A percentile compares a stretch with the other conserved stretches of the same genome.
Evolutionary conservation across 495 filamentous ascomycete genomes (phyloP).

Genomic region (Bacidia gigantensis): DNA sequence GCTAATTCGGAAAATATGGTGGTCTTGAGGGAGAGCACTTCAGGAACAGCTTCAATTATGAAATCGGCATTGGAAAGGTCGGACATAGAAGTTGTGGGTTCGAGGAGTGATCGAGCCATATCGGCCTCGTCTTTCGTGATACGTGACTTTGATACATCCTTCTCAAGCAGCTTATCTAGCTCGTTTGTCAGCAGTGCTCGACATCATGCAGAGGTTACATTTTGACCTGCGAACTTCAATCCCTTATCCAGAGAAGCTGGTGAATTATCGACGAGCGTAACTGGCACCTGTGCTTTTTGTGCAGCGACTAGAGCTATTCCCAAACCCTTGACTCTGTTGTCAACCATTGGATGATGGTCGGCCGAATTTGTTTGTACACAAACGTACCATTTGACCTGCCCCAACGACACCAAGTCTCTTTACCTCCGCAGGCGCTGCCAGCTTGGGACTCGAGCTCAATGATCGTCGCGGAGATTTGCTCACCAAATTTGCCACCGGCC

Average conservation of each 20-base stretch:
- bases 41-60: slow-evolving; percentile 93
- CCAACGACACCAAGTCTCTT: slow-evolving; percentile 87
- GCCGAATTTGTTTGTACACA: slow-evolving; percentile 10
- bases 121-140: slow-evolving; percentile 69
- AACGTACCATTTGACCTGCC: slow-evolving; percentile 84
- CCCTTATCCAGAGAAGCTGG: slow-evolving; percentile 85
- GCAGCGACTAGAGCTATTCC: slow-evolving; percentile 94
- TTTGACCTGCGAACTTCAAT: slow-evolving; percentile 74
- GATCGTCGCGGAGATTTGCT: slow-evolving; percentile 17
- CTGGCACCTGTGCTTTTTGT: slow-evolving; percentile 67
- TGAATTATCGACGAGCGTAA: slow-evolving; percentile 74
- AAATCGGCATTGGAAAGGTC: slow-evolving; percentile 81
- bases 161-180: slow-evolving; percentile 77
- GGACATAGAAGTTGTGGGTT: slow-evolving; percentile 58
- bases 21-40: slow-evolving; percentile 77
- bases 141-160: slow-evolving; percentile 74
- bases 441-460: slow-evolving; percentile 31
- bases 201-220: neutral
- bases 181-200: slow-evolving; percentile 1
- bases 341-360: neutral
- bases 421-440: slow-evolving; percentile 51
- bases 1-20: slow-evolving; percentile 79
- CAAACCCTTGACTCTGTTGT: slow-evolving; percentile 49
- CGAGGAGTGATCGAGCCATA: slow-evolving; percentile 50
- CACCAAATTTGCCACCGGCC: slow-evolving; percentile 5